phyloP scores from a whole-genome alignment of 2,329 filamentous ascomycete species.

The Epichloe festucae region DNA sequence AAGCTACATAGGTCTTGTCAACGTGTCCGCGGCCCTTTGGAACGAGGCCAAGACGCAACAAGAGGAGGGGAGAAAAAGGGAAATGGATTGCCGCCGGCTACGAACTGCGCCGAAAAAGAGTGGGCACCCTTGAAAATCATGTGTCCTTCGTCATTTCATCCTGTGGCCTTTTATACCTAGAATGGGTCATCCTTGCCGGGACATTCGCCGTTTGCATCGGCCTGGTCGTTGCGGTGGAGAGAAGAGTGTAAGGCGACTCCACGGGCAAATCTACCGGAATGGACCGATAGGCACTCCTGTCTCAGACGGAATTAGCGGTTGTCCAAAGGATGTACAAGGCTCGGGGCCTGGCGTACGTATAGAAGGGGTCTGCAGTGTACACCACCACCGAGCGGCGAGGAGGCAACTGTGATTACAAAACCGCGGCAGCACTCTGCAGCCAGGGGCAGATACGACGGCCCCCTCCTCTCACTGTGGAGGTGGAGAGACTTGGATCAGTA shows the following conservation, averaged over 20 bases:
- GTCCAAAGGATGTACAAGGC: too few species aligned
- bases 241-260: background rate
- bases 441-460: too few species aligned
- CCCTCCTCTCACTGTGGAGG: too few species aligned
- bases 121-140: background rate
- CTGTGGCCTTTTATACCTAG: background rate
- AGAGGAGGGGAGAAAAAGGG: background rate
- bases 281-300: too few species aligned
- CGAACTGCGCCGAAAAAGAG: background rate
- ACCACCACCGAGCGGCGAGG: too few species aligned
- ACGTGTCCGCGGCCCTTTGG: constrained; percentile 18
- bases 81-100: background rate
- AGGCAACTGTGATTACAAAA: too few species aligned
- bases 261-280: too few species aligned
- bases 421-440: too few species aligned
- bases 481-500: too few species aligned
- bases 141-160: background rate
- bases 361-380: too few species aligned
- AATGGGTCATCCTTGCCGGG: background rate
- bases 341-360: too few species aligned
- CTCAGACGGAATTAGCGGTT: too few species aligned
- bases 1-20: constrained; percentile 6
- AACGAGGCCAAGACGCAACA: background rate
- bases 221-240: background rate
- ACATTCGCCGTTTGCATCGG: background rate